These are phyloP conservation scores for Leucoagaricus sp. DNA, from an alignment of 1,284 basidiomycete species.

Conservation along the genomic window DNA sequence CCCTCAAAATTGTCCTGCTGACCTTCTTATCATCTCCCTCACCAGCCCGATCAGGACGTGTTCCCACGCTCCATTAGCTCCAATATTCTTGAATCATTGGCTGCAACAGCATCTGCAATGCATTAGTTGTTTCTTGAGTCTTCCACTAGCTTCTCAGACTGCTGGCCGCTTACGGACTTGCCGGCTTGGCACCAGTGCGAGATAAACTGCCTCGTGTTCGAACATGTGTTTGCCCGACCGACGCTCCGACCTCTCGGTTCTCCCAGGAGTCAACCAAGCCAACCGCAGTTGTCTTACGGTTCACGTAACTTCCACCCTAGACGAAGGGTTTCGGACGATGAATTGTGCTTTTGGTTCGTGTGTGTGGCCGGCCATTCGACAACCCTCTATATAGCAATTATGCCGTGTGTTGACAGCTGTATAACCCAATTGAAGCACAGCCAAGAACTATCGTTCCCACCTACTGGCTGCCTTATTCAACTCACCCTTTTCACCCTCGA, in stretches of 20 bases:
- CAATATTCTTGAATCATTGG: neutral
- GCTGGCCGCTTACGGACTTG: neutral
- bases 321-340: no score
- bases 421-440: neutral
- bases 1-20: neutral
- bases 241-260: neutral
- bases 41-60: neutral
- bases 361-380: neutral
- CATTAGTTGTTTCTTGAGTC: neutral
- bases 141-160: neutral
- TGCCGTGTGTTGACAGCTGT: neutral
- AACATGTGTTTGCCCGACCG: neutral
- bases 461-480: neutral
- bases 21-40: constrained; percentile 4
- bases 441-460: neutral
- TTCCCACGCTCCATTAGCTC: constrained; percentile 11
- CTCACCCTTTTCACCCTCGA: neutral
- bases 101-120: no score
- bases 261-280: neutral
- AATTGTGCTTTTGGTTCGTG: neutral
- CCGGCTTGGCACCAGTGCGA: neutral
- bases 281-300: neutral
- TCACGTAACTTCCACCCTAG: neutral
- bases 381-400: neutral
- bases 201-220: neutral